Percentiles rank a stretch among this genome's conserved stretches.
Conservation (phyloP, 345 rosid species). For the Erodium maritimum region DNA sequence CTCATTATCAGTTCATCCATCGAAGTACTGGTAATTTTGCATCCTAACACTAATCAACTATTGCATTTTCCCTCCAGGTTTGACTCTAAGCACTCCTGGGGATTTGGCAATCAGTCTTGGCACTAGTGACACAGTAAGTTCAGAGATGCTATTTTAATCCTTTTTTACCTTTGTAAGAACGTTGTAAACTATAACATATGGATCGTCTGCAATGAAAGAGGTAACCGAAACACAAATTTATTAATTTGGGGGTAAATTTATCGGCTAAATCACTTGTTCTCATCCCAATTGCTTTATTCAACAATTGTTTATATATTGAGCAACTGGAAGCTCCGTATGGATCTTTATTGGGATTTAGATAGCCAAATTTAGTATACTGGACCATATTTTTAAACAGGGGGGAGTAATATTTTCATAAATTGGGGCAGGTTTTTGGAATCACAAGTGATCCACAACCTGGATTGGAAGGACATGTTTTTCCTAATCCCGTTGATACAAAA, state of each 20-base stretch:
- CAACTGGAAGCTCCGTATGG: no score
- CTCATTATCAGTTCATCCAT: background rate
- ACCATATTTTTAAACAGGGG: no score
- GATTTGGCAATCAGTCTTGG: slow-evolving; percentile 90
- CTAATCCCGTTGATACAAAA: slow-evolving; percentile 81
- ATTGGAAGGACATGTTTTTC: slow-evolving; percentile 82
- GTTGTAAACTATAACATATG: background rate
- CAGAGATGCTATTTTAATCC: background rate
- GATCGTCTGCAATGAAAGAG: no score
- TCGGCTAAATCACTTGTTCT: background rate
- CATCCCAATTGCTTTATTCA: no score
- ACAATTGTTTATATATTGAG: no score
- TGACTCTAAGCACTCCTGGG: slow-evolving; percentile 74
- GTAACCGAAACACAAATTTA: no score
- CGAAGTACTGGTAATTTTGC: background rate
- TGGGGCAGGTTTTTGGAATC: slow-evolving; percentile 70
- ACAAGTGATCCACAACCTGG: slow-evolving; percentile 60
- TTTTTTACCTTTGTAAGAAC: background rate
- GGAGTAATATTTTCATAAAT: background rate
- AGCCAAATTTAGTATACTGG: no score
- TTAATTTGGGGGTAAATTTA: background rate
- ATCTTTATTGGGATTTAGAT: no score
- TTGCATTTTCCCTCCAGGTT: slow-evolving; percentile 36
- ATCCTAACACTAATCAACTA: background rate
- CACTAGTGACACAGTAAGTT: slow-evolving; percentile 82